Evolutionary conservation across 129 eudicot genomes (phyloP), one percentile per base, ranked within the genome.

Genomic region (Gnaphalium uliginosum): DNA sequence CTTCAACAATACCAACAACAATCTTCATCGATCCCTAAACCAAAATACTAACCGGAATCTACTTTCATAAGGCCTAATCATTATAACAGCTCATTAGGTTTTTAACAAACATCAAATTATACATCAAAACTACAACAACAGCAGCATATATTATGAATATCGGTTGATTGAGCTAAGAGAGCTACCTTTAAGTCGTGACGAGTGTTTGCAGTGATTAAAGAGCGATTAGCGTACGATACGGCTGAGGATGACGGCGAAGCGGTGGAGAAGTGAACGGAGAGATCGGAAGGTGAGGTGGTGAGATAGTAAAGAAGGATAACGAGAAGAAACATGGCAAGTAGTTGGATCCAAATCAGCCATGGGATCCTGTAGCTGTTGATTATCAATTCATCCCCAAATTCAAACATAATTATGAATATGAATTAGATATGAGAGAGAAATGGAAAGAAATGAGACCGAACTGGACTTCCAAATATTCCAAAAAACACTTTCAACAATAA

Each of bases 321-420:
- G 53, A 89, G 89, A 59, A 92, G 94, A 62, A 87, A 74, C 90
- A 81, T 89, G 0, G 89, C 82, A 3, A 92, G 30, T 5, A 92
- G 85, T 60, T 92, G 96, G 80, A 89, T 88, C 98, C 98, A 92
- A 30, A 89, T 84, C 25, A 92, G 85, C 98, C 96, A 92, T 79
- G 96, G 96, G 35, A 89, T 83, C 85, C 87, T 82, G 72, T 82
- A 77, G 80, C 85, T 87, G 11, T 87, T 87, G 21, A 92, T 87
- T 19, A 92, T 85, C 8, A 89, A 61, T 24, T 89, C 98, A 5
- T 89, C 96, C 11, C 88, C 94, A 74, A 84, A 85, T 65, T 89
- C 93, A 71, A 85, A 82, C 96, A 90, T 90, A 26, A 4, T 68
- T 51, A 35, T 13, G n/a, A n/a, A n/a, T n/a, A n/a, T n/a, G n/a